Evolutionary conservation across 139 green algal genomes (phyloP), one percentile per base, ranked within the genome.

Genomic region (Chlorella ohadii): DNA sequence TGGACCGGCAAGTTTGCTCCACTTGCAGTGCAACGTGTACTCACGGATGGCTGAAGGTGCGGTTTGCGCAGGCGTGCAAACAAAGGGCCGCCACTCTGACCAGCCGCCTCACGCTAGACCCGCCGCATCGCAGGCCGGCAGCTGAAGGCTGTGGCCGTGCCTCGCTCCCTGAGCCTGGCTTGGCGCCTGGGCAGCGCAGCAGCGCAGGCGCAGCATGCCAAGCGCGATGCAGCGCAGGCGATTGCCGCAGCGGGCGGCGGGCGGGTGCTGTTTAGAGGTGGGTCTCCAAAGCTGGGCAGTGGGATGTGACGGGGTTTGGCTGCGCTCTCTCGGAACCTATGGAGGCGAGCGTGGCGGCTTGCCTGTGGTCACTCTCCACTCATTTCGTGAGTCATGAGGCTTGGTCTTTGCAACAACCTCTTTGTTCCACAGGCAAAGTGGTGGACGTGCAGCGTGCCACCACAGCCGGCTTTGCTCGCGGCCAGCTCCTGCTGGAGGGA

Each of bases 121-220:
- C n/a, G n/a, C n/a, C n/a, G n/a, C n/a, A n/a, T 15, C 34, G 33
- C 51, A 81, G 84, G 85, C 27, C 28, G 66, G 15, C 65, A 87
- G 64, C 66, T 89, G 81, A 34, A 33, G 22, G 57, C 72, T 39
- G 81, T 88, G 23, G 78, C 79, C 15, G 79, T 92, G 28, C 81
- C 63, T 3, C 67, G 76, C 28, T 85, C 86, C 20, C 56, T 92
- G 19, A 87, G 81, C 84, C 67, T 92, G 5, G 89, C 89, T 11
- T 90, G 85, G 81, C 56, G 36, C 19, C 36, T 92, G 27, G 89
- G 86, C 16, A 44, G 70, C 13, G 87, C 81, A 17, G 77, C 86
- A 25, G 78, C 85, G 61, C 15, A 1, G 2, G 83, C 88, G 17
- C 76, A 51, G 4, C 28, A 31, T 19, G 47, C 39, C 28, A 89